Evolutionary conservation across 2,329 filamentous ascomycete species (phyloP), one percentile per base, ranked within the genome.

Genomic region (Leptographium lundbergii): DNA sequence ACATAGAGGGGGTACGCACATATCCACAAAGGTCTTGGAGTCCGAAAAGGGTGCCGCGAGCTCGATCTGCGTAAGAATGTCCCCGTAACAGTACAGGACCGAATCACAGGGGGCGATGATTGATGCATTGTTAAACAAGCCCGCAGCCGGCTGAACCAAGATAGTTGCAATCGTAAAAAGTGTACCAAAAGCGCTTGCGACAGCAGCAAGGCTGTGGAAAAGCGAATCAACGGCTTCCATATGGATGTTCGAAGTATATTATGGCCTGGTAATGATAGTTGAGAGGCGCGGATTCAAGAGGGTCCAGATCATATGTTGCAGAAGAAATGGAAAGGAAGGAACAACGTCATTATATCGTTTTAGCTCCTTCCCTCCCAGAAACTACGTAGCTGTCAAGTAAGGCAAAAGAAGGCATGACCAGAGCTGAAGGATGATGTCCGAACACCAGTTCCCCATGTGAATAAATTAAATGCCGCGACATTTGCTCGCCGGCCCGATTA

Each of bases 1-100:
- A n/a, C n/a, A n/a, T n/a, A n/a, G n/a, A n/a, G 25, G 25, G 29
- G 25, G 25, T n/a, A 51, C 48, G 13, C 72, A 82, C 81, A 86
- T 82, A 67, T 88, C 85, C 51, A 87, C 85, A 67, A 86, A 87
- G 1, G 83, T 86, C 75, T 87, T 88, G 61, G 83, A 87, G 70
- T 87, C 85, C 17, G 74, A 70, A 63, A 87, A 87, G 0, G 84
- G 84, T 27, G 73, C 74, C 2, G 84, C 84, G 11, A 87, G 73
- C 71, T 87, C 77, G 54, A 88, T 78, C 62, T 81, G 75, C 61
- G 77, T 74, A 3, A 88, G 74, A 14, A 87, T 75, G 0, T 85
- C 80, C 54, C 85, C 85, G 63, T 83, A 77, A 67, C 85, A 88
- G 70, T 87, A 88, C 24, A 87, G 74, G 19, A 81, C 78, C 10